These are phyloP conservation scores for Coemansia sp. DNA, from an alignment of 192 early-diverging fungal genomes.

Conservation along the genomic window DNA sequence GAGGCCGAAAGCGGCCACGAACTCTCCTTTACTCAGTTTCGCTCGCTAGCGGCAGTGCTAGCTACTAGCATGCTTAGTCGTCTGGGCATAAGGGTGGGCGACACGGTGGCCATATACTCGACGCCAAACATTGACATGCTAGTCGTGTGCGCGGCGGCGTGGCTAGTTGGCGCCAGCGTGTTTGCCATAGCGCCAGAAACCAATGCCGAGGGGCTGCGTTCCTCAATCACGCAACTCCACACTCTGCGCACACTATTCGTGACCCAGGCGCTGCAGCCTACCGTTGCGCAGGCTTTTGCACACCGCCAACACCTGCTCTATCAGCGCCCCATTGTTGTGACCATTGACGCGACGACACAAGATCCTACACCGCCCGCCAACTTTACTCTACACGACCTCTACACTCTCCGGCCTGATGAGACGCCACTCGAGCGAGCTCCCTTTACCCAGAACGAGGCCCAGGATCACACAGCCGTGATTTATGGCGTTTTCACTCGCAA, in stretches of 20 bases:
- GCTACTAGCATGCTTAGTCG: constrained; percentile 14
- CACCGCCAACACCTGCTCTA: not conserved
- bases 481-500: constrained; percentile 13
- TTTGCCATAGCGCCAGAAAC: constrained; percentile 23
- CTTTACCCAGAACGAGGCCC: constrained; percentile 14
- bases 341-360: not conserved
- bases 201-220: constrained; percentile 3
- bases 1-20: constrained; percentile 14
- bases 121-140: constrained; percentile 28
- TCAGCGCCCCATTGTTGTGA: not conserved
- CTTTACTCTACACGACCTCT: constrained; percentile 10
- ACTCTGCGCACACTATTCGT: constrained; percentile 22
- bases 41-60: constrained; percentile 1
- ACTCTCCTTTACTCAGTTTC: constrained; percentile 16
- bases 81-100: not conserved
- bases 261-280: constrained; percentile 1
- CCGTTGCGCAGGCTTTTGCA: constrained; percentile 5
- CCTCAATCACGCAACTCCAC: constrained; percentile 10
- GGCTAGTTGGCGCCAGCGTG: constrained; percentile 24
- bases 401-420: constrained; percentile 1
- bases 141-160: constrained; percentile 27
- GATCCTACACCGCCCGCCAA: not conserved
- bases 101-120: constrained; percentile 25
- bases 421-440: constrained; percentile 1
- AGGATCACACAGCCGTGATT: constrained; percentile 19